A percentile compares a stretch with the other conserved stretches of the same genome.
Conservation (phyloP, 2,329 filamentous ascomycete genomes). For the Incumbomyces delicatus region DNA sequence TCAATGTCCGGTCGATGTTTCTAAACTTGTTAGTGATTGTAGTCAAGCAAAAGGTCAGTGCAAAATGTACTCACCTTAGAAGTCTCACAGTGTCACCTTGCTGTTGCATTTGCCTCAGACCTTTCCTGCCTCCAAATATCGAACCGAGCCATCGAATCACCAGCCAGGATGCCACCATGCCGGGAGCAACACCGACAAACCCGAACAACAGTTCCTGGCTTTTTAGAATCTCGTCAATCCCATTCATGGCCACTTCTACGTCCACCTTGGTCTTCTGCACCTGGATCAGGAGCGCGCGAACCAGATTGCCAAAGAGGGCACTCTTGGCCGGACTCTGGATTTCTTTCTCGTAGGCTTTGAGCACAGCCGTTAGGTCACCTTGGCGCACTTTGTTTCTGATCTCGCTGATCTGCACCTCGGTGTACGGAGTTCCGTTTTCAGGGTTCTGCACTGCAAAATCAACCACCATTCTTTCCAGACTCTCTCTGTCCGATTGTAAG, state of each 20-base stretch:
- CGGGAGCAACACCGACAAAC: constrained; percentile 87
- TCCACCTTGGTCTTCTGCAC: constrained; percentile 99
- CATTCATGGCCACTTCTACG: constrained; percentile 88
- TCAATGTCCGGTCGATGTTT: constrained; percentile 76
- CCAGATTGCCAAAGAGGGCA: constrained; percentile 73
- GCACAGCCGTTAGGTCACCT: constrained; percentile 84
- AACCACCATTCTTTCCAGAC: constrained; percentile 93
- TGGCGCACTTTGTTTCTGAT: constrained; percentile 75
- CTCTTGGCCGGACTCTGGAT: constrained; percentile 72
- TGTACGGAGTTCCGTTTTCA: constrained; percentile 44
- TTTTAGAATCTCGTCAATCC: constrained; percentile 87
- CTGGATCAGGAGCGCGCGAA: constrained; percentile 86
- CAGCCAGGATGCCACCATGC: constrained; percentile 76
- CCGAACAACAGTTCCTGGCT: constrained; percentile 95
- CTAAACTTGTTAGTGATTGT: constrained; percentile 23
- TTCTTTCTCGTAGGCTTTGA: constrained; percentile 85
- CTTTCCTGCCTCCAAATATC: constrained; percentile 60
- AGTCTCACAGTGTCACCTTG: constrained; percentile 65
- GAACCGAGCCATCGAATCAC: constrained; percentile 60
- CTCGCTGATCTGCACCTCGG: constrained; percentile 59
- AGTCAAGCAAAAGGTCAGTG: too few relatives aligned
- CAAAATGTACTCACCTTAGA: constrained; percentile 48
- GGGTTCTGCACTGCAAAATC: constrained; percentile 86
- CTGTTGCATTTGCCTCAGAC: constrained; percentile 54
- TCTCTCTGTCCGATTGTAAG: constrained; percentile 78